Base-by-base conservation (phyloP, 768 basidiomycete species). In the Phylloporus scabripes region DNA sequence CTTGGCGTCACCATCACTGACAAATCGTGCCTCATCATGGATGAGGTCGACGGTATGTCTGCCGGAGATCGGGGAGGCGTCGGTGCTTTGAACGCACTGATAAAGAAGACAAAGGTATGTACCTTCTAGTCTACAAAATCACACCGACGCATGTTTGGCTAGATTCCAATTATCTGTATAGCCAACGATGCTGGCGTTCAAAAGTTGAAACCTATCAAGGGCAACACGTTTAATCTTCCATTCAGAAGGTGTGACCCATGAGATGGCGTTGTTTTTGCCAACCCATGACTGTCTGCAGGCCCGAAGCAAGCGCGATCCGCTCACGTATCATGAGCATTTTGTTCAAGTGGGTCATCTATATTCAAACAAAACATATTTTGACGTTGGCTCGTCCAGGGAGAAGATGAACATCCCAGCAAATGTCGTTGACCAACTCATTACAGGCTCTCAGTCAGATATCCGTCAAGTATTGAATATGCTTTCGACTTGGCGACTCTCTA, bases 31-130 rank as follows among this genome's bases (percentile, higher is more conserved):
- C 72, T 99, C 39, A 98, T 99, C 63, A 97, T 99, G 95, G 96
- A 99, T 60, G 96, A 99, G 65, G 95, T 98, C 2, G 96, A 99
- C 56, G 96, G 96, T 1, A 99, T 98, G 94, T 95, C 92, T 5
- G 89, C 90, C 3, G 96, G 96, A 15, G 96, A 99, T 67, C 78
- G 96, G 39, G 96, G 96, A 14, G 96, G 96, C 48, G 90, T 98
- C 1, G 95, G 92, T 20, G 96, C 96, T 6, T 64, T 99, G 57
- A 92, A 92, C 50, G 83, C 83, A 0, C 62, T 99, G 52, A 95
- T 99, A 58, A 92, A 86, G 72, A 97, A 95, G 74, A 86, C 87
- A 18, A 91, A 86, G 74, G 92, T 89, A 34, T 21, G 67, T 44
- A 2, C 5, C 1, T 9, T 29, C 18, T 1, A 15, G 1, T 28